Evolutionary conservation across 2,329 filamentous ascomycete genomes (phyloP), one percentile per base, ranked within the genome.

Genomic region (Fusarium circinatum): DNA sequence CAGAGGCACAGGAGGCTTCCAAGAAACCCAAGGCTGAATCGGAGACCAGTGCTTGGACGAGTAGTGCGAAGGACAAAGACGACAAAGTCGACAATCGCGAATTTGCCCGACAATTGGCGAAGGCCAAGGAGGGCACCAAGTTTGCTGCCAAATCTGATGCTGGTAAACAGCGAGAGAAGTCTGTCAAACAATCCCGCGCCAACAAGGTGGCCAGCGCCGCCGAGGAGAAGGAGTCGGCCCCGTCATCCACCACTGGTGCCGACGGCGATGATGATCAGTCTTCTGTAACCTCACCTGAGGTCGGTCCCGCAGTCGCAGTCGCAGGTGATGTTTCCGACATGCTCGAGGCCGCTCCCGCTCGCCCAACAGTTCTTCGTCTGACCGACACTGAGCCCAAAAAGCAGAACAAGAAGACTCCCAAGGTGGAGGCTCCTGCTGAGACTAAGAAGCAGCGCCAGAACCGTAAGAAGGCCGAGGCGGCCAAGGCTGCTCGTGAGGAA

Each of bases 401-500:
- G 84, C 86, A 89, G 71, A 91, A 91, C 83, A 84, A 87, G 72
- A 91, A 91, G 84, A 86, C 89, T 78, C 84, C 86, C 75, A 90
- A 91, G 84, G 85, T 87, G 45, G 86, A 89, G 73, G 91, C 94
- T 82, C 88, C 89, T 55, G 89, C 88, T 24, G 93, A 98, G 86
- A 93, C 92, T 26, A 98, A 98, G 92, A 98, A 98, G 87, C 94
- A 97, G 86, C 92, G 95, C 68, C 95, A 98, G 86, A 96, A 98
- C 85, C 90, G 92, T 76, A 91, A 93, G 86, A 98, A 98, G 90
- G 91, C 89, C 42, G 95, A 98, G 84, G 92, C 91, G 65, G 91
- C 91, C 78, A 96, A 94, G 87, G 86, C 87, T 36, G 87, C 89
- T 65, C 91, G 93, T 36, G 92, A 95, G 80, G 92, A 93, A 77